Conservation (phyloP, 2,329 filamentous ascomycete genomes). For the Alternaria sp. region DNA sequence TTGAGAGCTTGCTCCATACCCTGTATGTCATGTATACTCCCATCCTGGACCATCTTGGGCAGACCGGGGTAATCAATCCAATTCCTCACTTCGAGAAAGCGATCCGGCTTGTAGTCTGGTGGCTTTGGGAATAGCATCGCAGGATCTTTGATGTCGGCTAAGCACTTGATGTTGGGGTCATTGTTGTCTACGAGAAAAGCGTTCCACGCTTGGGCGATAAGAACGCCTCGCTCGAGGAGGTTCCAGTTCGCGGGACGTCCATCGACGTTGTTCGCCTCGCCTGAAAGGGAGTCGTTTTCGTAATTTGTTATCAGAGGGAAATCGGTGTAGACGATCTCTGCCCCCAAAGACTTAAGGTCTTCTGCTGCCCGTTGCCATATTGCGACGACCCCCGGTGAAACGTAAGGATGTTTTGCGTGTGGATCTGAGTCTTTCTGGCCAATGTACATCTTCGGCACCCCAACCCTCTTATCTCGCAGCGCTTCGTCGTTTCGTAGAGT, state of each 20-base stretch:
- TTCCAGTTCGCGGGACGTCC: constrained; percentile 56
- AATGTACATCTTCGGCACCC: constrained; percentile 60
- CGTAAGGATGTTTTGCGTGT: constrained; percentile 43
- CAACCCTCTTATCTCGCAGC: constrained; percentile 55
- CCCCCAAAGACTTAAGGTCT: constrained; percentile 51
- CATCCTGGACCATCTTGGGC: constrained; percentile 36
- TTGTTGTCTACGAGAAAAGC: constrained; percentile 56
- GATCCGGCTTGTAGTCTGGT: constrained; percentile 45
- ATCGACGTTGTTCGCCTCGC: constrained; percentile 50
- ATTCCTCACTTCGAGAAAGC: constrained; percentile 49
- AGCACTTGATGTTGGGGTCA: constrained; percentile 47
- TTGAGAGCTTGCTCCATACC: constrained; percentile 53
- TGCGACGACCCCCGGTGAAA: constrained; percentile 48
- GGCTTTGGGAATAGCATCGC: constrained; percentile 48
- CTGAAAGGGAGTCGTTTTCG: constrained; percentile 48
- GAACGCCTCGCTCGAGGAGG: constrained; percentile 54
- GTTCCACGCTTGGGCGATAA: constrained; percentile 61
- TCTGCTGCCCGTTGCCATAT: constrained; percentile 42
- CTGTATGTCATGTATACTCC: constrained; percentile 51
- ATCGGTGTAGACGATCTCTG: constrained; percentile 52
- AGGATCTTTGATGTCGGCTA: constrained; percentile 50
- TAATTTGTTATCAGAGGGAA: constrained; percentile 57
- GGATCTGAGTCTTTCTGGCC: constrained; percentile 46
- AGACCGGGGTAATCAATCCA: constrained; percentile 49
- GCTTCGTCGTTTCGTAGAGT: constrained; percentile 40